These are phyloP conservation scores for Inonotus hispidus DNA, from an alignment of 1,284 basidiomycete genomes.

Conservation along the genomic window DNA sequence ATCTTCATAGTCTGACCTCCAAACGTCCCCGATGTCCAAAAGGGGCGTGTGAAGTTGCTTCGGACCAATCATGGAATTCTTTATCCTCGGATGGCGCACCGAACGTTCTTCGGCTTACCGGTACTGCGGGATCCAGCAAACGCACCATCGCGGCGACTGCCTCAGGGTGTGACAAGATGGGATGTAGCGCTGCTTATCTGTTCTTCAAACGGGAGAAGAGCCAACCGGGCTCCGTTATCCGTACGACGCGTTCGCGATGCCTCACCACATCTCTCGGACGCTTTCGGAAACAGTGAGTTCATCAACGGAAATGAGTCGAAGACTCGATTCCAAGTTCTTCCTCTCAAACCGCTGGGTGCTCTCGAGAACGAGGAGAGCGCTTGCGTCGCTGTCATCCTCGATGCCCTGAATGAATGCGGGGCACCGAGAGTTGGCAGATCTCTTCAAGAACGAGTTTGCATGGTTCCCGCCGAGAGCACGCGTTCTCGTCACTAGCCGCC, in stretches of 20 bases:
- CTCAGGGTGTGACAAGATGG: neutral
- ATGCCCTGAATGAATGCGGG: neutral
- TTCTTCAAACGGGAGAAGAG: slow-evolving; percentile 1
- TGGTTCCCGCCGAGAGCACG: neutral
- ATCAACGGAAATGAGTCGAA: neutral
- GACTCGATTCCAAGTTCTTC: neutral
- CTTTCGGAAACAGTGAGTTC: neutral
- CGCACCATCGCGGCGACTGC: slow-evolving; percentile 19
- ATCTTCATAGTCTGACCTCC: neutral
- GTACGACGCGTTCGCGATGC: neutral
- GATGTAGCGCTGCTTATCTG: neutral
- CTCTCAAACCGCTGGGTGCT: neutral
- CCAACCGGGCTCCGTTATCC: neutral
- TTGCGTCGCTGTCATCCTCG: neutral
- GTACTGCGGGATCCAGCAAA: slow-evolving; percentile 21
- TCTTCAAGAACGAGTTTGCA: neutral
- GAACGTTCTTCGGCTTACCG: slow-evolving; percentile 18
- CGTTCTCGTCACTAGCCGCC: neutral
- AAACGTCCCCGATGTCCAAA: slow-evolving; percentile 16
- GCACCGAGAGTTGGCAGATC: neutral
- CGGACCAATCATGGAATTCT: slow-evolving; percentile 22
- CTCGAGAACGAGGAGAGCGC: neutral
- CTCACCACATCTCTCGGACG: slow-evolving; percentile 4
- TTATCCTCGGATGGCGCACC: slow-evolving; percentile 1
- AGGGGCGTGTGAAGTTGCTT: slow-evolving; percentile 19